Evolutionary conservation across 257 asterid genomes (phyloP).

Genomic region (Przewalskia tangutica): DNA sequence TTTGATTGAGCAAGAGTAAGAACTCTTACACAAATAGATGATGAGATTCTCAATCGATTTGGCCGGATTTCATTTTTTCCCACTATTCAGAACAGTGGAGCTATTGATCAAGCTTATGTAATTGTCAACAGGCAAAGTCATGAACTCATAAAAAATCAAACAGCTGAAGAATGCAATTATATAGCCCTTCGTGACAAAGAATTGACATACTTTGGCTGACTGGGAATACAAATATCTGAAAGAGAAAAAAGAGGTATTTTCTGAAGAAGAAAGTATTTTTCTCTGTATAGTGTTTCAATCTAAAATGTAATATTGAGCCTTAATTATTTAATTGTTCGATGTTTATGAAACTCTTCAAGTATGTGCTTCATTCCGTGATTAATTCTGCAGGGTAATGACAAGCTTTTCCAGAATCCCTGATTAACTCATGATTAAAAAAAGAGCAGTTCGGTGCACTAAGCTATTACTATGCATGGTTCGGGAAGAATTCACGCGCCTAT

Average conservation of each 20-base stretch:
- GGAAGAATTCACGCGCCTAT: no score
- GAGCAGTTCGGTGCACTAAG: no score
- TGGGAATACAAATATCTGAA: not conserved
- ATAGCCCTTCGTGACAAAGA: not conserved
- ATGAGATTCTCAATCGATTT: no score
- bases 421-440: not conserved
- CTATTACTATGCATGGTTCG: no score
- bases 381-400: not conserved
- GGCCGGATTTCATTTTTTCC: no score
- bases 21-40: no score
- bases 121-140: not conserved
- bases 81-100: no score
- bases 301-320: not conserved
- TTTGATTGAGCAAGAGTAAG: no score
- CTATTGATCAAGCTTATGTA: no score
- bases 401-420: not conserved
- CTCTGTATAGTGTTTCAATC: not conserved
- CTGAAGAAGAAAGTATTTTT: not conserved
- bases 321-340: not conserved
- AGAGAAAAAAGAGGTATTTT: not conserved
- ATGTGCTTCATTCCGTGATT: not conserved
- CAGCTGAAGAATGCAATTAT: not conserved
- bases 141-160: not conserved
- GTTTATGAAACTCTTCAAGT: not conserved
- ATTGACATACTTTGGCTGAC: not conserved